Evolutionary conservation across 192 early-diverging fungal genomes (phyloP).

Genomic region (Backusella psychrophila): DNA sequence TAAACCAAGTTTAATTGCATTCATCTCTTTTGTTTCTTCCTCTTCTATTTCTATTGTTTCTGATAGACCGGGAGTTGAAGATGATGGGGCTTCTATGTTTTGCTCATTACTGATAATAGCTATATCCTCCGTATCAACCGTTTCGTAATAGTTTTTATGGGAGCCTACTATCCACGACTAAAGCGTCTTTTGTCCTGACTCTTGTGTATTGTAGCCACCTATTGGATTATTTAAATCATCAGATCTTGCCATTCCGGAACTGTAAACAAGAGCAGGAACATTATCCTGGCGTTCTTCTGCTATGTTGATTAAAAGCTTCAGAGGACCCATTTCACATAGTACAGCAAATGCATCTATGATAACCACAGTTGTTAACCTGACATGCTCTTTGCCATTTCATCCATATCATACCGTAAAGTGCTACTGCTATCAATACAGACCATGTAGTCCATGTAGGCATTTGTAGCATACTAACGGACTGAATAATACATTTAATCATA

Average conservation of each 20-base stretch:
- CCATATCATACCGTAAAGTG: slow-evolving; percentile 60
- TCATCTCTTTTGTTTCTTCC: not conserved
- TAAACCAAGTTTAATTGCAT: slow-evolving; percentile 64
- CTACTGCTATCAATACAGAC: slow-evolving; percentile 69
- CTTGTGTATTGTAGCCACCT: not conserved
- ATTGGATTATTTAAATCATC: not conserved
- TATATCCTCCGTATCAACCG: not conserved
- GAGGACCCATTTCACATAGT: slow-evolving; percentile 74
- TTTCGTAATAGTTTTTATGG: not conserved
- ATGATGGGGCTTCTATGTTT: not conserved
- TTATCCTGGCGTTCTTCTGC: slow-evolving; percentile 61
- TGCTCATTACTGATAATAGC: not conserved
- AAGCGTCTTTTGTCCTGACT: not conserved
- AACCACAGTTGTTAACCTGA: not conserved
- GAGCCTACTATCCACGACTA: not conserved
- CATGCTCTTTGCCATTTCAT: not conserved
- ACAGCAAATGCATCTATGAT: slow-evolving; percentile 71
- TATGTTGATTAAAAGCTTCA: slow-evolving; percentile 68
- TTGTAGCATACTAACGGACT: slow-evolving; percentile 62
- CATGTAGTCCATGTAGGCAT: slow-evolving; percentile 66
- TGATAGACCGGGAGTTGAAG: not conserved
- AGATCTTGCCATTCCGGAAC: slow-evolving; percentile 28
- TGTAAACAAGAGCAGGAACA: slow-evolving; percentile 70
- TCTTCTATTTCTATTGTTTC: not conserved
- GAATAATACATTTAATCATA: not conserved